phyloP scores from a whole-genome alignment of 2,329 filamentous ascomycete species.

The Alternaria gaisen region DNA sequence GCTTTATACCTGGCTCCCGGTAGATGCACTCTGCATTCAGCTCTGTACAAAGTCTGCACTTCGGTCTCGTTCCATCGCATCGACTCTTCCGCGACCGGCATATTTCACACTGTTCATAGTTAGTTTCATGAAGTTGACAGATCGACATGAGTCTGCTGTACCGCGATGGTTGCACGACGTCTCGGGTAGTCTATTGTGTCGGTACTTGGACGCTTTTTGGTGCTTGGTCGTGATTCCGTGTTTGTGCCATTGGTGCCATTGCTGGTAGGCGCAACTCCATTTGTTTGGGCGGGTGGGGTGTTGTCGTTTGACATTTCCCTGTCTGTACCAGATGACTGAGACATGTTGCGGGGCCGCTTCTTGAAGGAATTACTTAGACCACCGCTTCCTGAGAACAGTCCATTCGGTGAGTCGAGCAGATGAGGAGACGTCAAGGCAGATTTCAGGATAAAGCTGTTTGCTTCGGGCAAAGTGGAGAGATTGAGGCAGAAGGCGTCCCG shows the following conservation, averaged over 20 bases:
- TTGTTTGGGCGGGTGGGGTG: slow-evolving; percentile 38
- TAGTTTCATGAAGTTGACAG: slow-evolving; percentile 23
- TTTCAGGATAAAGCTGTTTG: slow-evolving; percentile 50
- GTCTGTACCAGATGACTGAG: slow-evolving; percentile 53
- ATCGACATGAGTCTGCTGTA: slow-evolving; percentile 27
- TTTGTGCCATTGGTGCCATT: slow-evolving; percentile 37
- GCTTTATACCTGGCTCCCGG: slow-evolving; percentile 84
- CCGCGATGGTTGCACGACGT: slow-evolving; percentile 53
- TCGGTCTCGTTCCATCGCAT: slow-evolving; percentile 81
- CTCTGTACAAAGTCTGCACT: slow-evolving; percentile 84
- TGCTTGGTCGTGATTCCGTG: slow-evolving; percentile 37
- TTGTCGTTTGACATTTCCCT: slow-evolving; percentile 50
- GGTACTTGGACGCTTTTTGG: slow-evolving; percentile 52
- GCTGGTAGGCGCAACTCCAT: slow-evolving; percentile 42
- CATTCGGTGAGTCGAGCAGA: slow-evolving; percentile 51
- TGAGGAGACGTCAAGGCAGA: slow-evolving; percentile 50
- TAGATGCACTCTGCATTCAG: slow-evolving; percentile 85
- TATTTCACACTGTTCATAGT: slow-evolving; percentile 73
- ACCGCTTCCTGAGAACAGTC: slow-evolving; percentile 40
- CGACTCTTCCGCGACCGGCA: slow-evolving; percentile 82
- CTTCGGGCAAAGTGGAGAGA: slow-evolving; percentile 50
- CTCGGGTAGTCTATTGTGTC: slow-evolving; percentile 55
- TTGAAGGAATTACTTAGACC: slow-evolving; percentile 45
- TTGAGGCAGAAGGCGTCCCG: slow-evolving; percentile 53
- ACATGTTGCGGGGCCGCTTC: slow-evolving; percentile 55